phyloP scores from a whole-genome alignment of 2,329 filamentous ascomycete genomes.

The Exophiala xenobiotica region DNA sequence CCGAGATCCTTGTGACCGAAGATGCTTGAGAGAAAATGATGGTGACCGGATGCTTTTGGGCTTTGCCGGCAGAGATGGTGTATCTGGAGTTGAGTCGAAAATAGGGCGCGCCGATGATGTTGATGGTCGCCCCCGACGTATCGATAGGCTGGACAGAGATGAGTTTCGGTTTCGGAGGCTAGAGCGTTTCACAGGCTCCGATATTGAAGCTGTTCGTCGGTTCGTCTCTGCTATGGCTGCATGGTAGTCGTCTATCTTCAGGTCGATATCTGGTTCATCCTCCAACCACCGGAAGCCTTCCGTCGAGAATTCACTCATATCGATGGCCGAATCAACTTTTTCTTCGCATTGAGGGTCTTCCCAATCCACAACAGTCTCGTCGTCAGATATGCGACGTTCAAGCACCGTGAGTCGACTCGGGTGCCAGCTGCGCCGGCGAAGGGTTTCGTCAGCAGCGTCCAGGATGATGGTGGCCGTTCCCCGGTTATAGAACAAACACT shows the following conservation, averaged over 20 bases:
- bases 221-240: conserved; percentile 58
- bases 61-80: conserved; percentile 33
- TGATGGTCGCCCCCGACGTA: conserved; percentile 55
- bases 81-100: conserved; percentile 42
- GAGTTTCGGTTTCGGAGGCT: conserved; percentile 64
- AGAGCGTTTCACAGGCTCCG: conserved; percentile 41
- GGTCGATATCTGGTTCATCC: conserved; percentile 68
- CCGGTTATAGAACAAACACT: conserved; percentile 62
- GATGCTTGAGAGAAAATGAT: conserved; percentile 36
- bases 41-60: conserved; percentile 31
- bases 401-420: conserved; percentile 30
- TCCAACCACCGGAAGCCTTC: conserved; percentile 74
- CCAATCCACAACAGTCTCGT: conserved; percentile 24
- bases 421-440: conserved; percentile 40
- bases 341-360: conserved; percentile 29
- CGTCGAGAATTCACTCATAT: conserved; percentile 57
- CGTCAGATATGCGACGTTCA: conserved; percentile 27
- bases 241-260: conserved; percentile 70
- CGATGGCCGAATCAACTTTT: conserved; percentile 33
- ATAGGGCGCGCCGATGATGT: conserved; percentile 50
- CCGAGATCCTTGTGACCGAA: conserved; percentile 41
- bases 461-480: conserved; percentile 55
- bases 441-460: conserved; percentile 59
- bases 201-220: conserved; percentile 32
- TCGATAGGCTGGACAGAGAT: conserved; percentile 67